phyloP scores from a whole-genome alignment of 805 yeast genomes.

The Yamadazyma insecticola region DNA sequence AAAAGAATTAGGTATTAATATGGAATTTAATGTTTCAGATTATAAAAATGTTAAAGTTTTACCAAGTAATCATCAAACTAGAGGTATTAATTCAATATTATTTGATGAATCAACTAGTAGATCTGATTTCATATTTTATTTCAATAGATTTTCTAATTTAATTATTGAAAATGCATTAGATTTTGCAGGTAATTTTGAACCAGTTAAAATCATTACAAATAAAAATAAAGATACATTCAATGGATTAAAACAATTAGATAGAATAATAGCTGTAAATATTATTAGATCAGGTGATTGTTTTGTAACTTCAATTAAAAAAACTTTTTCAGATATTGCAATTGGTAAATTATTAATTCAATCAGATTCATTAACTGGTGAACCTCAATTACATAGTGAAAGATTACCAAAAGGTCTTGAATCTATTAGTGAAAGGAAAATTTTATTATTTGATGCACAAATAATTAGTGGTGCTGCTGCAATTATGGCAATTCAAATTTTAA shows the following conservation, averaged over 20 bases:
- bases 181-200: constrained; percentile 36
- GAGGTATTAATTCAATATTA: constrained; percentile 68
- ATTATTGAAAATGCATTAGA: constrained; percentile 69
- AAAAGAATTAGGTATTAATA: constrained; percentile 47
- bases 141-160: constrained; percentile 74
- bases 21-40: constrained; percentile 24
- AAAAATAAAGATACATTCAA: constrained; percentile 13
- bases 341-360: constrained; percentile 88
- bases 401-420: constrained; percentile 44
- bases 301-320: constrained; percentile 68
- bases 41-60: constrained; percentile 31
- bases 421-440: constrained; percentile 36
- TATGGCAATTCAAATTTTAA: constrained; percentile 85
- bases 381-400: constrained; percentile 79
- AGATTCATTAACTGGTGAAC: constrained; percentile 88
- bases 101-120: constrained; percentile 51
- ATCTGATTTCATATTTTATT: constrained; percentile 81
- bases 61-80: constrained; percentile 59
- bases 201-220: constrained; percentile 24
- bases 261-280: constrained; percentile 68
- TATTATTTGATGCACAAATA: constrained; percentile 82
- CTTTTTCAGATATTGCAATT: constrained; percentile 70
- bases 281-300: constrained; percentile 93
- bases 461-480: constrained; percentile 91
- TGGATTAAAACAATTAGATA: constrained; percentile 45